A percentile compares a stretch with the other conserved stretches of the same genome.
Conservation (phyloP, 257 asterid species). For the Solanum tarijense region DNA sequence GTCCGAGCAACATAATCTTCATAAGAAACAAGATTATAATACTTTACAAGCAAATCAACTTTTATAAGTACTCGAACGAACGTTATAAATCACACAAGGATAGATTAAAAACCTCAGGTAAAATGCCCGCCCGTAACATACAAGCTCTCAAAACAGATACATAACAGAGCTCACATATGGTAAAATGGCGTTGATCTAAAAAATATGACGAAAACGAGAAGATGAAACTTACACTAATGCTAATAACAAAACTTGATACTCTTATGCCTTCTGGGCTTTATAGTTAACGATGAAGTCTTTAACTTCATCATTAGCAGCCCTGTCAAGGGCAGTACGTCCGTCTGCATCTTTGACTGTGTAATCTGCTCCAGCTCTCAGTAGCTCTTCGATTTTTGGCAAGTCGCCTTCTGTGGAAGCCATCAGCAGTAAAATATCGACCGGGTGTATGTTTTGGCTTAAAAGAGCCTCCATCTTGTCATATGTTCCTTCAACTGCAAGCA, state of each 20-base stretch:
- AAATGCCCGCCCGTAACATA: not conserved
- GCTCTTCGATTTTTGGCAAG: slow-evolving; percentile 77
- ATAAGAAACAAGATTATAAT: not conserved
- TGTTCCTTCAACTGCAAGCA: slow-evolving; percentile 96
- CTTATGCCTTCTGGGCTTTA: slow-evolving; percentile 62
- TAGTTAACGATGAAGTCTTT: slow-evolving; percentile 48
- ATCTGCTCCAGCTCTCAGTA: slow-evolving; percentile 84
- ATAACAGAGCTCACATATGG: not conserved
- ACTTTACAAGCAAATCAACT: not conserved
- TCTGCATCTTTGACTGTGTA: slow-evolving; percentile 62
- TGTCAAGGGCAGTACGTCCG: slow-evolving; percentile 77
- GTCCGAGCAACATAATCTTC: no score
- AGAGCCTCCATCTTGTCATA: slow-evolving; percentile 91
- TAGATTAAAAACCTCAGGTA: not conserved
- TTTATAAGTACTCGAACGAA: not conserved
- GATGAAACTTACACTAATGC: not conserved
- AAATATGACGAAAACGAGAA: not conserved
- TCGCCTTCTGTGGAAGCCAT: slow-evolving; percentile 88
- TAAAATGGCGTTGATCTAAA: not conserved
- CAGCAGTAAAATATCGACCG: slow-evolving; percentile 70
- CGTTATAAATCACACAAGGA: not conserved
- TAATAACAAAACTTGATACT: not conserved
- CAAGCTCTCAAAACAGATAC: not conserved
- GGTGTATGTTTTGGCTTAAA: slow-evolving; percentile 74
- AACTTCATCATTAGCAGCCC: slow-evolving; percentile 62